Evolutionary conservation across 768 basidiomycete genomes (phyloP).

Genomic region (Suillus sp.): DNA sequence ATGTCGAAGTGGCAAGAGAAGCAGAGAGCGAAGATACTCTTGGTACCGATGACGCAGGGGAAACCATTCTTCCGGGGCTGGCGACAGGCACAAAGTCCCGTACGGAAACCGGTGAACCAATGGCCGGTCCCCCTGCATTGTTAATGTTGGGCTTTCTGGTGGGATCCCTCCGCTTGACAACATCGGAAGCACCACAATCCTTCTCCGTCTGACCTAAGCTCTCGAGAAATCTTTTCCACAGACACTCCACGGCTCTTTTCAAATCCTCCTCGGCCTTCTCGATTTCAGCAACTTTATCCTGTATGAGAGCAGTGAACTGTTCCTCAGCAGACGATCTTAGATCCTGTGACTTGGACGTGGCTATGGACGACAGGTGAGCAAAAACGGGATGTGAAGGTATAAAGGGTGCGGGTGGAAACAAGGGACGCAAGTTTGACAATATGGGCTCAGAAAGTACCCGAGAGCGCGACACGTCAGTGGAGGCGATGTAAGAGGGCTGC

Average conservation of each 20-base stretch:
- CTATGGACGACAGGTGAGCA: conserved; percentile 59
- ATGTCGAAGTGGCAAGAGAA: conserved; percentile 62
- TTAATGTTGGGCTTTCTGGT: conserved; percentile 24
- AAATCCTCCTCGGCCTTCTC: conserved; percentile 56
- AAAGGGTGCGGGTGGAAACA: conserved; percentile 78
- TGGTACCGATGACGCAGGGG: conserved; percentile 40
- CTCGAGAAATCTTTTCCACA: conserved; percentile 64
- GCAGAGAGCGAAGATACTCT: conserved; percentile 66
- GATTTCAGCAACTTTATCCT: conserved; percentile 57
- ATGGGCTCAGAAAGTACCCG: conserved; percentile 32
- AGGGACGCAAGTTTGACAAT: conserved; percentile 55
- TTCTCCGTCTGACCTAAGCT: conserved; percentile 47
- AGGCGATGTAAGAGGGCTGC: conserved; percentile 28
- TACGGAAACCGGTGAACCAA: conserved; percentile 42
- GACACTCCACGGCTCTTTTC: conserved; percentile 55
- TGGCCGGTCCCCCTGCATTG: conserved; percentile 24
- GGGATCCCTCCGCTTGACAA: conserved; percentile 24
- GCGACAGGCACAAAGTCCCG: conserved; percentile 59
- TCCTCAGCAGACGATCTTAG: conserved; percentile 61
- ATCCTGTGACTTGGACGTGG: conserved; percentile 53
- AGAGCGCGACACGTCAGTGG: conserved; percentile 32
- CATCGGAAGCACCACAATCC: conserved; percentile 30
- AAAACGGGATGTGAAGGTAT: conserved; percentile 76
- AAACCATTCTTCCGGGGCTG: conserved; percentile 38
- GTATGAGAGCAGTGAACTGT: conserved; percentile 53